Evolutionary conservation across 495 filamentous ascomycete genomes (phyloP), one percentile per base, ranked within the genome.

Genomic region (Xylaria venustula): DNA sequence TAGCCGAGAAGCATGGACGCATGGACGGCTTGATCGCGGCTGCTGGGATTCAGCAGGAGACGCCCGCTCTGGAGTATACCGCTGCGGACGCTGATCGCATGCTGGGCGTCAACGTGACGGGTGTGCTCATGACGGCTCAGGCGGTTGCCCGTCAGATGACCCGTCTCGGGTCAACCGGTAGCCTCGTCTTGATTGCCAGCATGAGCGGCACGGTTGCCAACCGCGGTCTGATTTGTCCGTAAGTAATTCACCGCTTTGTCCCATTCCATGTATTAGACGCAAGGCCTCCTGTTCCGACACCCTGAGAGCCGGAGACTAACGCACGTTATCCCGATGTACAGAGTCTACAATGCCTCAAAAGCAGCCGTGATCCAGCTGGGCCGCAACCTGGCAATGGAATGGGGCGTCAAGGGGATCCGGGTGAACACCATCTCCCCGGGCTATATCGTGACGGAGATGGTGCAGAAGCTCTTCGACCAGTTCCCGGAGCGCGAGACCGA

Each of bases 361-460:
- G 91, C 91, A 4, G 92, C 84, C 12, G 90, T 97, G 5, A 67
- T 96, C 72, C 92, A 96, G 68, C 86, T 97, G 4, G 87, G 79
- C 7, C 87, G 89, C 66, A 93, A 92, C 73, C 82, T 97, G n/a
- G 93, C 92, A 6, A 73, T 84, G 28, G 91, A 95, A 73, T 93
- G 93, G 93, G 93, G 93, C 25, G 68, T 75, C 47, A 83, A 93
- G 73, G 88, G 88, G 53, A 97, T 98, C 72, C 89, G 93, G 3
- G 92, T 97, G 61, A 98, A 98, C 78, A 95, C 92, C 41, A 87
- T 97, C 66, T 96, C 91, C 14, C 93, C 93, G 0, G 93, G 93
- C 32, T 98, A 98, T 71, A 97, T 97, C 64, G 85, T 94, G 53
- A 96, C 92, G n/a, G 82, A 84, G 32, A 95, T 96, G 92, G 91